Conservation (phyloP, 805 yeast genomes). For the Candida succiphila region DNA sequence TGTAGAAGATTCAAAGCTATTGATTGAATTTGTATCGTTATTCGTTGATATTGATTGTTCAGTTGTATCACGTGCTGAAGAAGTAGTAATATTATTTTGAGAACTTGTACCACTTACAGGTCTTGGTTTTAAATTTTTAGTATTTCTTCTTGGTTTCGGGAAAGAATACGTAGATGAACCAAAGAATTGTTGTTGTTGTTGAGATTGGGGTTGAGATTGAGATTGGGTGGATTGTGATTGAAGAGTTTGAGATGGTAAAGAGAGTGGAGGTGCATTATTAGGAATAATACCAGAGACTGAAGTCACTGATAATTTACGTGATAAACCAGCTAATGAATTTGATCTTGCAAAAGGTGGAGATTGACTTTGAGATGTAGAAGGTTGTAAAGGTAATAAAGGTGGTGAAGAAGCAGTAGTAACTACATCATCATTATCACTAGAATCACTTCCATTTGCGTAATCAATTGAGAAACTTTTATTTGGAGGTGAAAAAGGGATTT, state of each 20-base stretch:
- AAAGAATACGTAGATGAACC: too few species aligned
- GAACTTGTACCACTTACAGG: too few species aligned
- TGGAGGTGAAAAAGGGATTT: background rate
- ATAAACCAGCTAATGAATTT: conserved; percentile 16
- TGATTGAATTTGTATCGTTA: too few species aligned
- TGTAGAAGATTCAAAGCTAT: too few species aligned
- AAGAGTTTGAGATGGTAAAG: background rate
- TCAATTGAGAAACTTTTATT: background rate
- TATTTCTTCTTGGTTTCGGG: too few species aligned
- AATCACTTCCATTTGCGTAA: background rate
- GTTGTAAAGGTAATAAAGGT: conserved; percentile 8
- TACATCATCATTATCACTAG: background rate
- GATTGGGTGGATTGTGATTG: background rate
- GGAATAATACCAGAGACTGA: conserved; percentile 4
- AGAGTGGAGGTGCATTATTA: background rate
- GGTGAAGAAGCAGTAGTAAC: background rate
- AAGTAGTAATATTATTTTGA: too few species aligned
- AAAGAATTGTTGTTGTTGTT: too few species aligned
- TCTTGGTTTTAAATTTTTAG: too few species aligned
- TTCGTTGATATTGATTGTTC: too few species aligned
- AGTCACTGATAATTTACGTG: conserved; percentile 11
- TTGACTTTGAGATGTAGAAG: conserved; percentile 3
- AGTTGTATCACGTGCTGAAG: too few species aligned
- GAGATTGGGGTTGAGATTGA: background rate
- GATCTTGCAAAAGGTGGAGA: conserved; percentile 11